A percentile compares a stretch with the other conserved stretches of the same genome.
Evolutionary conservation across 352 stramenopile genomes (phyloP).

Genomic region (Peronospora destructor): DNA sequence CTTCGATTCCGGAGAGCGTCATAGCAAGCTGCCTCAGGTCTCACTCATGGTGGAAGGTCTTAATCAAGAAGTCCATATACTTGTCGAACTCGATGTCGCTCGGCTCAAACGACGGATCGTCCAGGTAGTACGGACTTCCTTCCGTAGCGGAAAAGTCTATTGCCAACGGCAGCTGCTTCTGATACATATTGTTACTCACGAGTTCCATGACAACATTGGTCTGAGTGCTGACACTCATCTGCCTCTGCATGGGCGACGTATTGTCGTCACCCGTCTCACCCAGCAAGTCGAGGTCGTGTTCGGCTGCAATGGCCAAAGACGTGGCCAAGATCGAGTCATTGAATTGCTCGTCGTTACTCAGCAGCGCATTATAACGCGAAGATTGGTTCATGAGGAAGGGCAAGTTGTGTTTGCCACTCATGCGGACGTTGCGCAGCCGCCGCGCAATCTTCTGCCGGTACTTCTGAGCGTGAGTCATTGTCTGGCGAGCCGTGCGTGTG

Average conservation of each 20-base stretch:
- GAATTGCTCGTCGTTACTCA: conserved; percentile 71
- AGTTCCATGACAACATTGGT: conserved; percentile 19
- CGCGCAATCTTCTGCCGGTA: conserved; percentile 80
- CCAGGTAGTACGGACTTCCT: conserved; percentile 42
- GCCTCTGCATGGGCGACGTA: conserved; percentile 26
- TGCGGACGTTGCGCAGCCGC: conserved; percentile 58
- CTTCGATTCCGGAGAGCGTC: conserved; percentile 23
- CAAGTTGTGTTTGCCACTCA: conserved; percentile 57
- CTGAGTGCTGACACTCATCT: conserved; percentile 16
- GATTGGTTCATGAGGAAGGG: conserved; percentile 63
- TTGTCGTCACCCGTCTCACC: conserved; percentile 36
- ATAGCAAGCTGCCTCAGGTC: conserved; percentile 13
- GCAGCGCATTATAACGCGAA: conserved; percentile 63
- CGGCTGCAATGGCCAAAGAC: conserved; percentile 61
- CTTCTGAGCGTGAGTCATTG: conserved; percentile 81
- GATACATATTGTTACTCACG: conserved; percentile 36
- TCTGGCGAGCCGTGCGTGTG: conserved; percentile 64
- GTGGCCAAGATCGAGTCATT: conserved; percentile 76
- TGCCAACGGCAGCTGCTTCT: conserved; percentile 37
- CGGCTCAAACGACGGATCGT: conserved; percentile 36
- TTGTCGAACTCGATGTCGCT: conserved; percentile 71
- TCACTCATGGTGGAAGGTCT: conserved; percentile 60
- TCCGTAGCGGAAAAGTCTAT: conserved; percentile 45
- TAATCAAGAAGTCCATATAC: conserved; percentile 78
- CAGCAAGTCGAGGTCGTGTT: conserved; percentile 64